Conservation (phyloP, 805 yeast species). For the Saccharomycopsis guyanensis region DNA sequence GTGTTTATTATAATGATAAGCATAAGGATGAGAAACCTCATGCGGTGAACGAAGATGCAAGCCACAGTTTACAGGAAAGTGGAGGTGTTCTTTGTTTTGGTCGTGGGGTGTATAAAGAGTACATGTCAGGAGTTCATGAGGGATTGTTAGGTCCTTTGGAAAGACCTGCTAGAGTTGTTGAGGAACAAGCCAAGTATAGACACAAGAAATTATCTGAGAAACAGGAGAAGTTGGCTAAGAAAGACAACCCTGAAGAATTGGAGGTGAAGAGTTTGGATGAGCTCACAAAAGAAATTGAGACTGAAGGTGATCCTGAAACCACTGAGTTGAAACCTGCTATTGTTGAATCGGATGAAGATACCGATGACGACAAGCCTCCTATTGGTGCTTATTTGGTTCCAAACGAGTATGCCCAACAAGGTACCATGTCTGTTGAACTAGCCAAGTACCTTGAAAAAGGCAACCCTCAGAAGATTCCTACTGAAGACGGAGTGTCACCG, state of each 20-base stretch:
- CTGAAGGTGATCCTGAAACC: slow-evolving; percentile 18
- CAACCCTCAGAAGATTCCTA: slow-evolving; percentile 27
- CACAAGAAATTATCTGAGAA: slow-evolving; percentile 1
- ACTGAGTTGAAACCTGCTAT: slow-evolving; percentile 7
- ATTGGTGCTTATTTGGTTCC: slow-evolving; percentile 54
- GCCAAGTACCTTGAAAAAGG: slow-evolving; percentile 25
- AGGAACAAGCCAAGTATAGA: slow-evolving; percentile 18
- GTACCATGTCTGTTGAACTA: slow-evolving; percentile 55
- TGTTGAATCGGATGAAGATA: slow-evolving; percentile 15
- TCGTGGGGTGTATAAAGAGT: slow-evolving; percentile 94
- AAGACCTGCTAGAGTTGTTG: slow-evolving; percentile 31
- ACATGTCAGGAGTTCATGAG: slow-evolving; percentile 83
- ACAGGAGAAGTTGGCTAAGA: slow-evolving; percentile 5
- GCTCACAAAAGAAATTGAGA: slow-evolving; percentile 8
- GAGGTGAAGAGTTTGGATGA: slow-evolving; percentile 13
- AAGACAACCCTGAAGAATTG: slow-evolving; percentile 15
- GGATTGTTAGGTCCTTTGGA: slow-evolving; percentile 90
- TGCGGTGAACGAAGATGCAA: slow-evolving; percentile 40
- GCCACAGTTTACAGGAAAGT: slow-evolving; percentile 32
- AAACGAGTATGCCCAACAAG: slow-evolving; percentile 42
- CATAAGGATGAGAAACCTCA: slow-evolving; percentile 23
- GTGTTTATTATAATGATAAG: slow-evolving; percentile 39
- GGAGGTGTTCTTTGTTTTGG: slow-evolving; percentile 94
- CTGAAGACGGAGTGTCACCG: slow-evolving; percentile 39
- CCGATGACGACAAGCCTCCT: slow-evolving; percentile 23